Evolutionary conservation across 2,329 filamentous ascomycete genomes (phyloP).

Genomic region (Sarocladiaceae sp.): DNA sequence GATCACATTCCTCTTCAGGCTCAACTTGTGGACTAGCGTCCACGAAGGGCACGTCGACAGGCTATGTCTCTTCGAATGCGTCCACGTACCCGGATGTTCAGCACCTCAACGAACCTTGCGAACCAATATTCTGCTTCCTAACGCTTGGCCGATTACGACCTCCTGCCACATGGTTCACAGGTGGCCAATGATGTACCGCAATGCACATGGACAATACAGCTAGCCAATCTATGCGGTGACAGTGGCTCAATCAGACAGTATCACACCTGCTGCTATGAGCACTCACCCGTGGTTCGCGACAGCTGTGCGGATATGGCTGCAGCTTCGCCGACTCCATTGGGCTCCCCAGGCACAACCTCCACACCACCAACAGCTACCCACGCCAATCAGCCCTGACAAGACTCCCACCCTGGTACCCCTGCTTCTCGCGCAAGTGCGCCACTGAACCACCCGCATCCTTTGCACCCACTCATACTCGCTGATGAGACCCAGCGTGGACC

Average conservation of each 20-base stretch:
- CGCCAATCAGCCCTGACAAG: constrained; percentile 5
- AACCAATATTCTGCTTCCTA: too few species aligned
- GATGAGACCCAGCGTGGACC: neutral
- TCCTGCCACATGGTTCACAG: neutral
- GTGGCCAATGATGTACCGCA: neutral
- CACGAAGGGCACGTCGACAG: neutral
- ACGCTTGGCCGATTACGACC: too few species aligned
- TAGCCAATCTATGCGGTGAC: neutral
- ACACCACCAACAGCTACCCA: constrained; percentile 7
- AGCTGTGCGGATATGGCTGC: neutral
- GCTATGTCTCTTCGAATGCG: neutral
- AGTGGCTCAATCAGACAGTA: constrained; percentile 1
- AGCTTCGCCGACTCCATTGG: constrained; percentile 1
- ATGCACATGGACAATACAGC: neutral
- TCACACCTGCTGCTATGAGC: neutral
- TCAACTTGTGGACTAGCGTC: neutral
- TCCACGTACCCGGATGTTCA: neutral
- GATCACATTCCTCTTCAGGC: neutral
- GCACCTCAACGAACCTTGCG: neutral
- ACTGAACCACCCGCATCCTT: neutral
- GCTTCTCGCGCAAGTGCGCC: neutral
- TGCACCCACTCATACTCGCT: neutral
- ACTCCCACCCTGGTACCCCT: neutral
- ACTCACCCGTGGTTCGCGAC: constrained; percentile 4
- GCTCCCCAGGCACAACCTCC: constrained; percentile 3